Conservation (phyloP, 495 filamentous ascomycete species). For the Xeromyces bisporus region DNA sequence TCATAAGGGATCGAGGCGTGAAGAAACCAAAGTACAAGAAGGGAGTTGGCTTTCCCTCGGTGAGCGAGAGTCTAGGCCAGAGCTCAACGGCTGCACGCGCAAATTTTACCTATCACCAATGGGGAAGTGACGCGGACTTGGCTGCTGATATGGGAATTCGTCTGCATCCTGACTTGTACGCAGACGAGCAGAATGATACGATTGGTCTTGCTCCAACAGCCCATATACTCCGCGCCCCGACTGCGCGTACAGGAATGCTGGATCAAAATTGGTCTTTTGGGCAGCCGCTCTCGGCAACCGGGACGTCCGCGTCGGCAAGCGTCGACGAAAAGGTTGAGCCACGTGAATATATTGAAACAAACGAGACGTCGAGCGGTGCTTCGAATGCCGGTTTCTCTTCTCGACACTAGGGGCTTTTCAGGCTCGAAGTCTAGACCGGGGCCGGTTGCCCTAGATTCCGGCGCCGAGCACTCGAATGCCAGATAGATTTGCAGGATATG, state of each 20-base stretch:
- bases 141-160: constrained; percentile 55
- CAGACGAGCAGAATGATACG: constrained; percentile 10
- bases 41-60: constrained; percentile 33
- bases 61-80: constrained; percentile 34
- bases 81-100: constrained; percentile 32
- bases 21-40: constrained; percentile 61
- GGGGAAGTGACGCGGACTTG: constrained; percentile 73
- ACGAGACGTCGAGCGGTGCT: constrained; percentile 9
- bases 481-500: too few species aligned
- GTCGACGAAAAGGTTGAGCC: constrained; percentile 20
- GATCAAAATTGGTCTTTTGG: constrained; percentile 20
- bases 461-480: too few species aligned
- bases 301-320: constrained; percentile 14
- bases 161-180: constrained; percentile 40
- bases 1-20: constrained; percentile 58
- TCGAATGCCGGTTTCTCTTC: constrained; percentile 36
- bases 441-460: too few species aligned
- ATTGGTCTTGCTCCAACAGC: constrained; percentile 28
- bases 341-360: constrained; percentile 21
- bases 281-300: constrained; percentile 10
- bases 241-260: constrained; percentile 13
- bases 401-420: constrained; percentile 53
- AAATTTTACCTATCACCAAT: constrained; percentile 40
- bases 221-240: constrained; percentile 10
- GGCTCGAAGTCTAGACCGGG: constrained; percentile 14